Base-by-base conservation (phyloP, 176 grass and related monocot genomes). In the Oryza meyeriana region DNA sequence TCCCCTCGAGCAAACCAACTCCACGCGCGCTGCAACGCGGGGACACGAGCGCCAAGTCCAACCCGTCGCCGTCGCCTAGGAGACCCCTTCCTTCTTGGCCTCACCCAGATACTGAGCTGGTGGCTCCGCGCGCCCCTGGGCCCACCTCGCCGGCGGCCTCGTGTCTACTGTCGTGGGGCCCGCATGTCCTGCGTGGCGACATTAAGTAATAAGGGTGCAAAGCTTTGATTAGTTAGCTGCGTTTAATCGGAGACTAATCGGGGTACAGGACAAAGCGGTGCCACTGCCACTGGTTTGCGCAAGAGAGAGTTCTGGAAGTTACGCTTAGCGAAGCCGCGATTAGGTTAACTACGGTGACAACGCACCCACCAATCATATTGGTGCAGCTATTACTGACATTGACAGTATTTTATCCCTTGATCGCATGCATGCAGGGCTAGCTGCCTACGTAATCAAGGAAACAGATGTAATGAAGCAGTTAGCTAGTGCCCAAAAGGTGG, bases 291-390 rank as follows among this genome's bases (percentile, higher is more conserved):
- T 9, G 27, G 38, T 63, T 61, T 41, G 27, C 77, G 29, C 42
- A 2, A 14, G 3, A 71, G 65, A 52, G 79, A 40, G 40, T 77
- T 87, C 72, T 82, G 18, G 73, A 87, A 77, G 72, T 26, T 52
- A 64, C 17, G 79, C 64, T 64, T 61, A 81, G 36, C 12, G 20
- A 5, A 36, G 33, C 27, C 30, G 14, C 24, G 28, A 59, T 18
- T 81, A 20, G 48, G 20, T 61, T 38, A 71, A 24, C 52, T 8
- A 61, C 6, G 29, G 17, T 69, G 62, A 32, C 70, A 66, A 24
- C 6, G 45, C 10, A 20, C 3, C 78, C 35, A 29, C 78, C 72
- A 81, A 87, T 75, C 47, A 17, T 30, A 41, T 61, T 66, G n/a
- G 20, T 3, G 34, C 62, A 75, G 78, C n/a, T 14, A 14, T n/a